A percentile compares a stretch with the other conserved stretches of the same genome.
These are phyloP conservation scores for Diaporthe vaccinii DNA, from an alignment of 2,329 filamentous ascomycete species.

Conservation along the genomic window DNA sequence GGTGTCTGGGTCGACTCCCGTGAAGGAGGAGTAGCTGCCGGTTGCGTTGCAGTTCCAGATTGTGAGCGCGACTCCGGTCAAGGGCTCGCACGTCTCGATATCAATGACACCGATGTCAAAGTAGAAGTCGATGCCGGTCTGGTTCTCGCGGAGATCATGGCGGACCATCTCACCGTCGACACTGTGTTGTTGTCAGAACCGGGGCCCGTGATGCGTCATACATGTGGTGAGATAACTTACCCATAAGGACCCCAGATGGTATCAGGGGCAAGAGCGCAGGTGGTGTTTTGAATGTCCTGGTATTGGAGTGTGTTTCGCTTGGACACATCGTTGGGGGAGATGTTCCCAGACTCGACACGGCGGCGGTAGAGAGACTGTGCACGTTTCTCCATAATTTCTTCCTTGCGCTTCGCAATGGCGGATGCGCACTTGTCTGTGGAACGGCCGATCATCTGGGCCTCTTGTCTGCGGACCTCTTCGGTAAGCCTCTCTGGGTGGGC, in stretches of 20 bases:
- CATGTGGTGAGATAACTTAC: neutral
- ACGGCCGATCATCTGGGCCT: slow-evolving; percentile 17
- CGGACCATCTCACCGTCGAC: slow-evolving; percentile 52
- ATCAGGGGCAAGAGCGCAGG: slow-evolving; percentile 22
- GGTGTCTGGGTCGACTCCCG: slow-evolving; percentile 26
- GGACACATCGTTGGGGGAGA: slow-evolving; percentile 8
- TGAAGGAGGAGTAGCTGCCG: slow-evolving; percentile 55
- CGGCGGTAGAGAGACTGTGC: slow-evolving; percentile 25
- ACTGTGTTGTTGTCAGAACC: neutral
- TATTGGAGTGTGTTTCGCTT: slow-evolving; percentile 29
- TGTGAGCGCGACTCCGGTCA: slow-evolving; percentile 50
- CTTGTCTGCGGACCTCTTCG: slow-evolving; percentile 13
- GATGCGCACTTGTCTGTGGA: slow-evolving; percentile 24
- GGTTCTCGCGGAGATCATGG: slow-evolving; percentile 52
- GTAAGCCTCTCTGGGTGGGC: slow-evolving; percentile 1
- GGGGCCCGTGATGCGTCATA: neutral
- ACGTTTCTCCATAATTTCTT: slow-evolving; percentile 17
- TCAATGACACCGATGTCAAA: slow-evolving; percentile 58
- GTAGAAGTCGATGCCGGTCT: slow-evolving; percentile 55
- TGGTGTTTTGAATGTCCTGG: slow-evolving; percentile 28
- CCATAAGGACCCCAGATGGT: slow-evolving; percentile 27
- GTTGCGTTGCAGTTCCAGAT: slow-evolving; percentile 54
- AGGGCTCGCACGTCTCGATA: slow-evolving; percentile 55
- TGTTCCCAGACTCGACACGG: slow-evolving; percentile 23
- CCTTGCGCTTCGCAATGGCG: slow-evolving; percentile 25